Conservation (phyloP, 2,329 filamentous ascomycete species). For the Colletotrichum sojae region DNA sequence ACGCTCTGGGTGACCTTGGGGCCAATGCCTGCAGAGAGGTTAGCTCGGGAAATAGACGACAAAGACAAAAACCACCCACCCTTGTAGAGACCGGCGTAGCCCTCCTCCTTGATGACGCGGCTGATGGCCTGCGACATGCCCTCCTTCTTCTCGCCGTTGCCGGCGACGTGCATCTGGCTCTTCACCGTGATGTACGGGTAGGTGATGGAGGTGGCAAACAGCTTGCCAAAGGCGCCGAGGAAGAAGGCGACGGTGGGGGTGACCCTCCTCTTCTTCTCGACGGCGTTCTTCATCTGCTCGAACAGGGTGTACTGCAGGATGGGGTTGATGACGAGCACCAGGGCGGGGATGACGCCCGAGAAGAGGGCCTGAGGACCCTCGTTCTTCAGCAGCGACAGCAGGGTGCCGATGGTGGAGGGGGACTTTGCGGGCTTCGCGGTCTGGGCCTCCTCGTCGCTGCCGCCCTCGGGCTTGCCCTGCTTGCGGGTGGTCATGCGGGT, state of each 20-base stretch:
- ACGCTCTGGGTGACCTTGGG: slow-evolving; percentile 98
- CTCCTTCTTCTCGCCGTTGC: slow-evolving; percentile 81
- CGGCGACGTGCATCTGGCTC: slow-evolving; percentile 95
- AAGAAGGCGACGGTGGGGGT: slow-evolving; percentile 91
- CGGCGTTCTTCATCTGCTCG: slow-evolving; percentile 93
- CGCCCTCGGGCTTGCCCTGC: slow-evolving; percentile 52
- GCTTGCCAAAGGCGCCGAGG: slow-evolving; percentile 92
- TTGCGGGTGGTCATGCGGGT: slow-evolving; percentile 95
- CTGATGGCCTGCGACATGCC: slow-evolving; percentile 84
- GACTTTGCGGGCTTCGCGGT: slow-evolving; percentile 62
- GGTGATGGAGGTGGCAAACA: slow-evolving; percentile 92
- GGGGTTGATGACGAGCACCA: slow-evolving; percentile 97
- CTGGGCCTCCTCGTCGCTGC: slow-evolving; percentile 59
- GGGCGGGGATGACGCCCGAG: slow-evolving; percentile 89
- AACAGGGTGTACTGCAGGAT: slow-evolving; percentile 99
- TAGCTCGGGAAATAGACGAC: slow-evolving; percentile 20
- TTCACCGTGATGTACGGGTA: slow-evolving; percentile 99
- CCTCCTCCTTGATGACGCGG: slow-evolving; percentile 88
- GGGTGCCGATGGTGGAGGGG: slow-evolving; percentile 84
- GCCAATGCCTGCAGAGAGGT: slow-evolving; percentile 78
- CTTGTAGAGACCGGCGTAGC: slow-evolving; percentile 93
- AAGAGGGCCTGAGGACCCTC: slow-evolving; percentile 91
- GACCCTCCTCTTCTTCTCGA: slow-evolving; percentile 82
- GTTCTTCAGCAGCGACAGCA: slow-evolving; percentile 83
- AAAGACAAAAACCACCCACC: slow-evolving; percentile 57